Base-by-base conservation (phyloP, 331 rosid species). In the Erythrophleum ivorense region DNA sequence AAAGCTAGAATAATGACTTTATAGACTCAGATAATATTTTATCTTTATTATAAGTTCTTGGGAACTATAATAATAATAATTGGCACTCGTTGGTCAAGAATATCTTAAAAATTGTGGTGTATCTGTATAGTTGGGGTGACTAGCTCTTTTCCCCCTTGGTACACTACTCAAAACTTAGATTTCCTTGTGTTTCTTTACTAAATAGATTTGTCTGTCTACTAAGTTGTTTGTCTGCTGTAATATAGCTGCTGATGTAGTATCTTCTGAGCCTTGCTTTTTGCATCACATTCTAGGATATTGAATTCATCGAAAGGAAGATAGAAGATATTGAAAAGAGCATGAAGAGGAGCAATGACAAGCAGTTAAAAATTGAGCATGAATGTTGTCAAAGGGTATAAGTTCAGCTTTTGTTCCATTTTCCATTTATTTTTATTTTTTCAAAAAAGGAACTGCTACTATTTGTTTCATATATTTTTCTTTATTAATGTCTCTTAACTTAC, bases 261-360 rank as follows among this genome's bases (percentile, higher is more conserved):
- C 15, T 46, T 83, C 72, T 74, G 69, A 75, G 71, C 65, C 75
- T 72, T 81, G 18, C 76, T 46, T 24, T 65, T 55, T 86, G 57
- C 77, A 8, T 59, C 29, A 29, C 53, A 67, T 75, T 81, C 9
- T 73, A 96, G 99, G 99, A 96, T 80, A 43, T 93, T 86, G 99
- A 96, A 85, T 96, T 94, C 85, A 86, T 96, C 71, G 94, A 96
- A 64, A 92, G 80, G 72, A 91, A 91, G 84, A 79, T 88, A 59
- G 99, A 96, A 84, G 99, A 96, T 88, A 16, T 94, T 57, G 99
- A 94, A 76, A 96, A 96, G 89, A 94, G 98, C 92, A 92, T 96
- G 99, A 96, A 94, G 91, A 91, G 99, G 87, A 96, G 99, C 92
- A 96, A 96, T 71, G 99, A 96, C 90, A 96, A 96, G 89, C 98